phyloP scores from a whole-genome alignment of 2,329 filamentous ascomycete genomes.

The Aspergillus arachidicola region DNA sequence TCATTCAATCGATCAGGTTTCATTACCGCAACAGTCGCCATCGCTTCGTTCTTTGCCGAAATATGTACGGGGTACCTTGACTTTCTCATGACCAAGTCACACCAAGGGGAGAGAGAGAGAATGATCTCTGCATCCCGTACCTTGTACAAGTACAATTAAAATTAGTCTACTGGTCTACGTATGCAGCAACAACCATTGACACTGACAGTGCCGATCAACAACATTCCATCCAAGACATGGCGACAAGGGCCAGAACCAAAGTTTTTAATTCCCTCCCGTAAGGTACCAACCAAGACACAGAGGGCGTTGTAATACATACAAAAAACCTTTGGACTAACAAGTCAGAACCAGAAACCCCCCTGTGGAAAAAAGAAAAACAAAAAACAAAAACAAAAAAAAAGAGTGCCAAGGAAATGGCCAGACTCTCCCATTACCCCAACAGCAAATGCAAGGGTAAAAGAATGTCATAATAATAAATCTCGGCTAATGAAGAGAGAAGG shows the following conservation, averaged over 20 bases:
- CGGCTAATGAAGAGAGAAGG: background rate
- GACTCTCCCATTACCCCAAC: background rate
- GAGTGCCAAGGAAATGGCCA: background rate
- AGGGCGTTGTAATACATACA: background rate
- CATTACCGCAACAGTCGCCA: background rate
- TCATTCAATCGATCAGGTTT: background rate
- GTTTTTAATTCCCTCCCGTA: background rate
- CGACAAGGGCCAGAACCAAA: conserved; percentile 1
- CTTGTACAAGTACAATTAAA: background rate
- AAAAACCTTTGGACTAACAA: background rate
- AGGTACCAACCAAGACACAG: background rate
- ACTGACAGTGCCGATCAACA: background rate
- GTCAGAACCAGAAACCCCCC: background rate
- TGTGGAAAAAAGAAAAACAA: background rate
- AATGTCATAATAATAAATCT: background rate
- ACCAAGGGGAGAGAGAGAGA: background rate
- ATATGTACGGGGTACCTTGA: background rate
- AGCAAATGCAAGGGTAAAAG: background rate
- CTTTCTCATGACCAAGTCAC: background rate
- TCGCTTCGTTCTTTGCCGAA: background rate
- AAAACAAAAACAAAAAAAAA: background rate
- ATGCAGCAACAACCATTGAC: background rate
- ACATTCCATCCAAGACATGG: background rate
- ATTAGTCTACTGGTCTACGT: background rate
- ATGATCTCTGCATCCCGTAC: background rate